A percentile compares a stretch with the other conserved stretches of the same genome.
Evolutionary conservation across 306 rosid species (phyloP).

Genomic region (Quercus aquifolioides): DNA sequence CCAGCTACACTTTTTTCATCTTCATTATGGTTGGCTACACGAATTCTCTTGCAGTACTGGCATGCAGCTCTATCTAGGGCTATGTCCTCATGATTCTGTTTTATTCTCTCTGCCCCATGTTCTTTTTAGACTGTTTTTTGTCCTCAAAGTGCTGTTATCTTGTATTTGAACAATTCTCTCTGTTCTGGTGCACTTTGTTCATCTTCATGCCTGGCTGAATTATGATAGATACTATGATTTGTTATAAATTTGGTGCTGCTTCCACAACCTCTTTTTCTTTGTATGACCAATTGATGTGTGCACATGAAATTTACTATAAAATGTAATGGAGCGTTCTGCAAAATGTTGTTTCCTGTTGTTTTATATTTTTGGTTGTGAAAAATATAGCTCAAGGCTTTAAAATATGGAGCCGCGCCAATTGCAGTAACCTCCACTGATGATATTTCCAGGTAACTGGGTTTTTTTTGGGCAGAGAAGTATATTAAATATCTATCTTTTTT

Average conservation of each 20-base stretch:
- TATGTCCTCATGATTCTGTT: neutral
- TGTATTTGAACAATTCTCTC: neutral
- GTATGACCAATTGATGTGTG: too few relatives aligned
- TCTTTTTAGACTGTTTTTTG: neutral
- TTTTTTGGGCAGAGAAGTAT: neutral
- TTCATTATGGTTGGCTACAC: neutral
- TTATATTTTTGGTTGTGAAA: conserved; percentile 18
- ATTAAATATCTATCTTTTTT: neutral
- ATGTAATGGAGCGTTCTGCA: neutral
- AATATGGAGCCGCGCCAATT: conserved; percentile 84
- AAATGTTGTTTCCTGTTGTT: neutral
- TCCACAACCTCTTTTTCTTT: too few relatives aligned
- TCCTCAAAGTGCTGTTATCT: neutral
- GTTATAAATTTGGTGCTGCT: too few relatives aligned
- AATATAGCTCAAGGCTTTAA: conserved; percentile 71
- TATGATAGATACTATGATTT: too few relatives aligned
- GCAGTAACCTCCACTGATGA: conserved; percentile 28
- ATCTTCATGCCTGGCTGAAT: too few relatives aligned
- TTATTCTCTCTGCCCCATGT: neutral
- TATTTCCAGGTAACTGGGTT: conserved; percentile 38
- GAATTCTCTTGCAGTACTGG: neutral
- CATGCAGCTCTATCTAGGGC: conserved; percentile 1
- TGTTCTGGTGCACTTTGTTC: neutral
- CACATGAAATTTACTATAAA: too few relatives aligned
- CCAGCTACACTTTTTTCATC: too few relatives aligned